phyloP scores from a whole-genome alignment of 352 stramenopile genomes.

The Phytophthora tubulina region DNA sequence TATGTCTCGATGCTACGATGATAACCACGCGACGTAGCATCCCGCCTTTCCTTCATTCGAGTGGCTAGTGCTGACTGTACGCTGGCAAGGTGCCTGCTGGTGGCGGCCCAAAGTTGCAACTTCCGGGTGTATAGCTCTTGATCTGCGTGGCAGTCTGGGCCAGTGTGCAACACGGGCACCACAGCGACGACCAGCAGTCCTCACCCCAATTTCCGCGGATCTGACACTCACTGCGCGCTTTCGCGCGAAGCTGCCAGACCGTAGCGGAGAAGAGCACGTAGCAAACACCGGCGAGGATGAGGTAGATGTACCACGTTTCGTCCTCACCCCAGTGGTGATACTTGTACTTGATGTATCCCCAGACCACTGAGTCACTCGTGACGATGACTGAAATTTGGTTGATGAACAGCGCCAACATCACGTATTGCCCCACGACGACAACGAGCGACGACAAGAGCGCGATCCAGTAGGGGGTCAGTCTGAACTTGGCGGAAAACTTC shows the following conservation, averaged over 20 bases:
- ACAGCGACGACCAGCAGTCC: conserved; percentile 41
- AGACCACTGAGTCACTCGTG: conserved; percentile 32
- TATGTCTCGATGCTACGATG: not conserved
- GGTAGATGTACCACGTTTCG: conserved; percentile 40
- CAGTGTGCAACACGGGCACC: conserved; percentile 44
- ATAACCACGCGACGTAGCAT: not conserved
- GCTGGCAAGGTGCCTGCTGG: conserved; percentile 37
- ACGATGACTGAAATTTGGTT: conserved; percentile 36
- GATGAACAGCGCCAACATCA: conserved; percentile 39
- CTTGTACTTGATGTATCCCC: conserved; percentile 45
- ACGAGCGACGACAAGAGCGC: conserved; percentile 29
- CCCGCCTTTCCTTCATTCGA: not conserved
- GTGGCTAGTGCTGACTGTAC: conserved; percentile 27
- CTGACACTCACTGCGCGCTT: conserved; percentile 17
- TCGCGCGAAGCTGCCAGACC: conserved; percentile 36
- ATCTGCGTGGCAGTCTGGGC: conserved; percentile 59
- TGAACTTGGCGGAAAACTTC: conserved; percentile 35
- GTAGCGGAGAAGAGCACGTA: conserved; percentile 37
- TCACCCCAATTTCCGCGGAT: conserved; percentile 32
- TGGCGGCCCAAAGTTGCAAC: conserved; percentile 43
- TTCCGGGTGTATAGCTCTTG: conserved; percentile 53
- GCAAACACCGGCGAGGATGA: conserved; percentile 25
- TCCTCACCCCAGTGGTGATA: conserved; percentile 40
- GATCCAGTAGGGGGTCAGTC: conserved; percentile 33
- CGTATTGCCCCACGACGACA: conserved; percentile 31